These are phyloP conservation scores for Diaporthe ilicicola DNA, from an alignment of 2,329 filamentous ascomycete species.

Conservation along the genomic window DNA sequence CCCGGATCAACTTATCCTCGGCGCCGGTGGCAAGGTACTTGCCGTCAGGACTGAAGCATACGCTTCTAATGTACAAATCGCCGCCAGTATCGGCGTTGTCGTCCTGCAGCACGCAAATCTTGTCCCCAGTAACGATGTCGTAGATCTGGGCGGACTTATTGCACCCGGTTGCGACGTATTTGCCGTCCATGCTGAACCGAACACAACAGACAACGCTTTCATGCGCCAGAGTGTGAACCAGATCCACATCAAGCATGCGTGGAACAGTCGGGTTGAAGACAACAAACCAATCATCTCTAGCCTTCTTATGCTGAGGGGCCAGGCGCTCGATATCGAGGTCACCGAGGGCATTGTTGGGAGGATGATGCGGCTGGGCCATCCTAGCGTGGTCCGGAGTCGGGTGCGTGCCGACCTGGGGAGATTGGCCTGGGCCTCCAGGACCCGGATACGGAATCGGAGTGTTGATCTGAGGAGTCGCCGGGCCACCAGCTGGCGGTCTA, in stretches of 20 bases:
- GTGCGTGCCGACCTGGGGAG: conserved; percentile 82
- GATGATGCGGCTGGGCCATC: conserved; percentile 58
- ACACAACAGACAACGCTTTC: conserved; percentile 99
- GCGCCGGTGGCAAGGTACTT: conserved; percentile 94
- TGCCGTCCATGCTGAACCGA: conserved; percentile 93
- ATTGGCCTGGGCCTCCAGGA: conserved; percentile 66
- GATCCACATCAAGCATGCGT: conserved; percentile 88
- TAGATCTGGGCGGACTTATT: conserved; percentile 99
- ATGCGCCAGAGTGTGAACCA: conserved; percentile 91
- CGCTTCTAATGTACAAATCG: conserved; percentile 95
- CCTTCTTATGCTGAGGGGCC: conserved; percentile 87
- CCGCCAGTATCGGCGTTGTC: conserved; percentile 86
- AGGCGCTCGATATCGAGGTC: conserved; percentile 89
- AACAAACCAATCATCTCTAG: conserved; percentile 91
- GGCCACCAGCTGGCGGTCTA: conserved; percentile 71
- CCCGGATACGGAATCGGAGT: conserved; percentile 87
- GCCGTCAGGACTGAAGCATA: conserved; percentile 98
- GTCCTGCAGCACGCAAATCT: conserved; percentile 90
- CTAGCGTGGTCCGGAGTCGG: conserved; percentile 76
- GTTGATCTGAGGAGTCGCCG: conserved; percentile 92
- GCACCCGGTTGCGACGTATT: conserved; percentile 95
- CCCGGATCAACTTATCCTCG: conserved; percentile 95
- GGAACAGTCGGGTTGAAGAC: conserved; percentile 95
- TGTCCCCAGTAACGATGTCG: conserved; percentile 86
- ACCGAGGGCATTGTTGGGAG: conserved; percentile 72